Percentiles rank a stretch among this genome's conserved stretches.
These are phyloP conservation scores for Trapa incisa DNA, from an alignment of 345 rosid genomes.

Conservation along the genomic window DNA sequence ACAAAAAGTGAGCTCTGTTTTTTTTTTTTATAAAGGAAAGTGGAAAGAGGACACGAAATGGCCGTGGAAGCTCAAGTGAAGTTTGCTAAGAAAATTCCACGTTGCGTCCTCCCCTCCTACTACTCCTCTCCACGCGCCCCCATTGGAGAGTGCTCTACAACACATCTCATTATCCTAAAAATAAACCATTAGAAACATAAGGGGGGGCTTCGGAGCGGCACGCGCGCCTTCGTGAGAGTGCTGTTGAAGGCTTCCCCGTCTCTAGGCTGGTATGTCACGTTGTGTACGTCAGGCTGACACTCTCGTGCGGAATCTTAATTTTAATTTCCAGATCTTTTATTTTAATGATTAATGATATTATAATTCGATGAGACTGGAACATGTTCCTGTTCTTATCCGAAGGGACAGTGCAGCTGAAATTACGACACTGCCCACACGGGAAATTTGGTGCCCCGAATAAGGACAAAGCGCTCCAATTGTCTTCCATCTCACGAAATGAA, in stretches of 20 bases:
- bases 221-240: background rate
- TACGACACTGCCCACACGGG: background rate
- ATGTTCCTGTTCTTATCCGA: background rate
- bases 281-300: background rate
- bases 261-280: conserved; percentile 9
- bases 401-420: background rate
- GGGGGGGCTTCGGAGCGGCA: no score
- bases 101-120: background rate
- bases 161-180: no score
- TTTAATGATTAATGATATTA: background rate
- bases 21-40: background rate
- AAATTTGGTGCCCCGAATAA: background rate
- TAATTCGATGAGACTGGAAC: background rate
- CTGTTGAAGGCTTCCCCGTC: background rate
- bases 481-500: background rate
- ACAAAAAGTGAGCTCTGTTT: background rate
- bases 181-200: no score
- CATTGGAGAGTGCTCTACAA: background rate
- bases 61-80: background rate
- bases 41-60: background rate
- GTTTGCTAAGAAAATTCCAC: conserved; percentile 7
- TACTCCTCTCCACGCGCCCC: conserved; percentile 1
- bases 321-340: background rate
- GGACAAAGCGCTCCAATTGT: background rate
- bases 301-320: background rate